Conservation (phyloP, 345 rosid species). For the Sisymbrium altissimum region DNA sequence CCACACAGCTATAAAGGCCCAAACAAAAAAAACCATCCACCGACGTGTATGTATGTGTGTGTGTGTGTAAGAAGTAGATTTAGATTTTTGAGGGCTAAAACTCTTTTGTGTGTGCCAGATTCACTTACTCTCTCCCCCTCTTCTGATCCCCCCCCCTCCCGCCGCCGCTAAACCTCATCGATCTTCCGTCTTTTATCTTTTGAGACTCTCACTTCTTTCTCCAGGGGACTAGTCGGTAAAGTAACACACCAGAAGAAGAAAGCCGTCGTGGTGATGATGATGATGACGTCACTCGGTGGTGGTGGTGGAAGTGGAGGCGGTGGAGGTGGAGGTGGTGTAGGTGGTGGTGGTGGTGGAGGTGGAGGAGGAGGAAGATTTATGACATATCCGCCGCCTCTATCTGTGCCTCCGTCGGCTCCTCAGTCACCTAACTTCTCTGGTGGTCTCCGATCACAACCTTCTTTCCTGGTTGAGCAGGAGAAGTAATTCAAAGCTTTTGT, state of each 20-base stretch:
- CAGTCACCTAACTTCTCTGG: constrained; percentile 82
- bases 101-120: constrained; percentile 26
- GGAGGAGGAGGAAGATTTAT: constrained; percentile 54
- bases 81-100: constrained; percentile 20
- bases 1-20: constrained; percentile 30
- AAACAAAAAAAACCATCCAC: constrained; percentile 14
- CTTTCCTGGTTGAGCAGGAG: constrained; percentile 78
- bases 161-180: constrained; percentile 13
- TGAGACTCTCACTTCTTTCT: neutral
- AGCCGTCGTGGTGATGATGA: constrained; percentile 29
- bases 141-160: constrained; percentile 21
- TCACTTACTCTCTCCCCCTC: neutral
- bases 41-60: constrained; percentile 20
- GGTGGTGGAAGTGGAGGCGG: constrained; percentile 37
- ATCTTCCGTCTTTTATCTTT: neutral
- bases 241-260: neutral
- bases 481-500: constrained; percentile 42
- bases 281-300: constrained; percentile 45
- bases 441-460: constrained; percentile 63
- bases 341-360: constrained; percentile 19
- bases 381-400: constrained; percentile 73
- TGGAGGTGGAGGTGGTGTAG: constrained; percentile 47
- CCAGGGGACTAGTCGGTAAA: neutral
- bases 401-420: constrained; percentile 64
- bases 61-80: neutral